A percentile compares a stretch with the other conserved stretches of the same genome.
phyloP scores from a whole-genome alignment of 148 eudicot genomes.

The Arbutus unedo region DNA sequence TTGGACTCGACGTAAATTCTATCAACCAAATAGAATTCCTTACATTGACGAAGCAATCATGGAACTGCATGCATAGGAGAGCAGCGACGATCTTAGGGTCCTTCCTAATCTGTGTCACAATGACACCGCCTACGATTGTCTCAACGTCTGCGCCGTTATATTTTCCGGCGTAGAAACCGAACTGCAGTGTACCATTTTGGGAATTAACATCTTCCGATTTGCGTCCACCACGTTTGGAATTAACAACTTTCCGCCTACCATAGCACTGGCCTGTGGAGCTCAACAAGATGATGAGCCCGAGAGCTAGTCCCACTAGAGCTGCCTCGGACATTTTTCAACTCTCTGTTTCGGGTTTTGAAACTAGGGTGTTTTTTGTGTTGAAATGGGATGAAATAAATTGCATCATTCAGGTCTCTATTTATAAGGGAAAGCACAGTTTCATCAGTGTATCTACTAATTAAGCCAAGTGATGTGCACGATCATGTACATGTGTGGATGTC shows the following conservation, averaged over 20 bases:
- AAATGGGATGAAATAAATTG: background rate
- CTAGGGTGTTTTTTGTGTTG: background rate
- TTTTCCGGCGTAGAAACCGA: slow-evolving; percentile 41
- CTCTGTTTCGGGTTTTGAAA: background rate
- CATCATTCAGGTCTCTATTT: too few species aligned
- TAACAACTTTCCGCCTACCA: background rate
- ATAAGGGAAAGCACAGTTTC: too few species aligned
- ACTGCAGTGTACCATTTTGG: slow-evolving; percentile 2
- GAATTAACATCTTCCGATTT: too few species aligned
- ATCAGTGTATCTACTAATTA: too few species aligned
- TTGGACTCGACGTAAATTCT: too few species aligned
- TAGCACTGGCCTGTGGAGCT: slow-evolving; percentile 28
- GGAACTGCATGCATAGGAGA: too few species aligned
- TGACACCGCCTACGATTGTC: slow-evolving; percentile 23
- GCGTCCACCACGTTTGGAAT: too few species aligned
- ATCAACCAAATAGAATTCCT: too few species aligned
- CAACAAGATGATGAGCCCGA: slow-evolving; percentile 33
- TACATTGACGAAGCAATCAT: too few species aligned
- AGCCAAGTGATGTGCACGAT: too few species aligned
- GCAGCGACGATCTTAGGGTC: slow-evolving; percentile 42
- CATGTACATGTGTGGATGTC: too few species aligned
- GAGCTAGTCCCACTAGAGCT: slow-evolving; percentile 1
- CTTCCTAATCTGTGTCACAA: background rate
- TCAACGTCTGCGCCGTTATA: slow-evolving; percentile 39
- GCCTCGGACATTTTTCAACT: slow-evolving; percentile 9